Evolutionary conservation across 2,329 filamentous ascomycete genomes (phyloP), one percentile per base, ranked within the genome.

Genomic region (Talaromyces amestolkiae): DNA sequence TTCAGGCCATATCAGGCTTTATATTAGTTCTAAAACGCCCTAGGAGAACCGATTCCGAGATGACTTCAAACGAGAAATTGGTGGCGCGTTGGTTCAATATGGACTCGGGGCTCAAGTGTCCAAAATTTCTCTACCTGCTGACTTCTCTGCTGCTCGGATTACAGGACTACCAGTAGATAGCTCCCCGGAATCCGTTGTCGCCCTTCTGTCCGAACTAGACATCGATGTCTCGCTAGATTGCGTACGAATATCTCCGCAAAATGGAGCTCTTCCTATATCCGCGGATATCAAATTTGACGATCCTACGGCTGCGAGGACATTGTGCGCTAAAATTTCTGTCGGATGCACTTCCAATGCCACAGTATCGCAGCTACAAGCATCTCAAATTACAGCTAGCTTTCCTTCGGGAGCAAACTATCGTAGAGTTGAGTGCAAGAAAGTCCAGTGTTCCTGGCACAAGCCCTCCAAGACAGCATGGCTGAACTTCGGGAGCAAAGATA

Each of bases 371-470:
- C 19, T 49, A 31, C 47, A 49, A 15, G 47, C 22, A 49, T 27
- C 22, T 27, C 47, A 49, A 24, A 27, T 49, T 24, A 24, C 47
- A 24, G 47, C 47, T 8, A 22, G 47, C 7, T 13, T 49, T 49
- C 6, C 47, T 27, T 49, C 47, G 24, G 19, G 22, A 11, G 5
- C 11, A 24, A 49, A 27, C 27, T 24, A 27, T 49, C 47, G 47
- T 49, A 24, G 47, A 22, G 31, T 58, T 22, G 31, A 69, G 60
- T 72, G 68, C 67, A 71, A 68, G 63, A 73, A 72, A 59, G 67
- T 73, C 35, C 63, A 70, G 24, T 66, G 67, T 49, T 73, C 71
- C 15, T 73, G 71, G 72, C 66, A 71, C 59, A 73, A 69, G 65
- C 31, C 71, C n/a, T 67, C 70, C 58, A 66, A 61, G 65, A 65